These are phyloP conservation scores for Stephania cephalantha DNA, from an alignment of 164 flowering plant species.

Conservation along the genomic window DNA sequence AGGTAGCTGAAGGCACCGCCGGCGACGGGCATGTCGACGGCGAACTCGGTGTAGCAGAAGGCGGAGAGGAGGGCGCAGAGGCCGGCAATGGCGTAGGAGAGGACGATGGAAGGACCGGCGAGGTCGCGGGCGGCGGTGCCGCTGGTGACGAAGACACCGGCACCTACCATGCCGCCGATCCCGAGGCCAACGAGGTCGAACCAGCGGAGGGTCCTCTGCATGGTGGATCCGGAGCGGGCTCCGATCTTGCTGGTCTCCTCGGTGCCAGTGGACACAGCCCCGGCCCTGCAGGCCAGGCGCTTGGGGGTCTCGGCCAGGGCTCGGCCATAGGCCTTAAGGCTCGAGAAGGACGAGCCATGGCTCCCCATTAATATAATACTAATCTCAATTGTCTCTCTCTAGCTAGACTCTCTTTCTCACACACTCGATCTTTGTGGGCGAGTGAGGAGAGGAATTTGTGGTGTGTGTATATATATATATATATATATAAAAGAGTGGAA, in stretches of 20 bases:
- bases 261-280: conserved; percentile 52
- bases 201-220: conserved; percentile 62
- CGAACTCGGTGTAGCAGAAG: conserved; percentile 90
- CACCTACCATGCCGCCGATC: conserved; percentile 91
- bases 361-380: conserved; percentile 11
- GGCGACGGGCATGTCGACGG: conserved; percentile 90
- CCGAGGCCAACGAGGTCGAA: conserved; percentile 72
- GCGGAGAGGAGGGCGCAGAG: conserved; percentile 88
- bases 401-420: background rate
- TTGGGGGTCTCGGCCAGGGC: conserved; percentile 49
- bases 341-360: conserved; percentile 44
- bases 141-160: conserved; percentile 78
- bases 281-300: conserved; percentile 46
- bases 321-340: conserved; percentile 34
- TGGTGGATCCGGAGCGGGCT: conserved; percentile 52
- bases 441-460: background rate
- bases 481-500: too few relatives aligned
- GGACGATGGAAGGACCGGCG: conserved; percentile 72
- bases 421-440: background rate
- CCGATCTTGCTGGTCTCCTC: conserved; percentile 56
- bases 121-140: conserved; percentile 42
- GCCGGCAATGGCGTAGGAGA: conserved; percentile 87
- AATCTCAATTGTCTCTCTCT: conserved; percentile 5
- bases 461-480: too few relatives aligned
- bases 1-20: conserved; percentile 95